Percentiles rank a stretch among this genome's conserved stretches.
Evolutionary conservation across 371 early-diverging fungal species (phyloP).

Genomic region (Sporodiniella umbellata): DNA sequence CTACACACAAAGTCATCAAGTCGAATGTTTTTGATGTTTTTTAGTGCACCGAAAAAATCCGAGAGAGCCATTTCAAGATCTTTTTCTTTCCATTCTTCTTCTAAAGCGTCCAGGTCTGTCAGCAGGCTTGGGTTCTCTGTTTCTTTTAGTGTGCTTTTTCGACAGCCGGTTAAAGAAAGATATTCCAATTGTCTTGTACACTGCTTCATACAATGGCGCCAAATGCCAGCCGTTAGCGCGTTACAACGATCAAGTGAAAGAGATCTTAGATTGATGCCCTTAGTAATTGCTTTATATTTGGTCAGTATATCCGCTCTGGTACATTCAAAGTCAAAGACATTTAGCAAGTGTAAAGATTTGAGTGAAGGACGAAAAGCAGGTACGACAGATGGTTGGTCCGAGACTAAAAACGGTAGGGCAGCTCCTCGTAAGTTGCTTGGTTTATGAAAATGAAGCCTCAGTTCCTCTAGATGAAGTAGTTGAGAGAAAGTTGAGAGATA

Average conservation of each 20-base stretch:
- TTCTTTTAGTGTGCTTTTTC: neutral
- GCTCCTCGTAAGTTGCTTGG: neutral
- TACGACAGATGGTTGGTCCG: too few species aligned
- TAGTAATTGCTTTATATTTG: constrained; percentile 8
- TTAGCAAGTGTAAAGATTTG: neutral
- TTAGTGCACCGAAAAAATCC: constrained; percentile 6
- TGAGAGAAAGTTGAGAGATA: constrained; percentile 1
- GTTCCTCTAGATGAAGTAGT: neutral
- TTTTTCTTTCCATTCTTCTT: neutral
- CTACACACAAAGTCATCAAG: constrained; percentile 13
- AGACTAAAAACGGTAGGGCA: neutral
- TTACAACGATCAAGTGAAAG: constrained; percentile 20
- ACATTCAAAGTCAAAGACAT: neutral
- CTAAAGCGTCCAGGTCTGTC: too few species aligned
- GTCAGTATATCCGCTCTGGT: neutral
- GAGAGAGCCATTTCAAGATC: constrained; percentile 7
- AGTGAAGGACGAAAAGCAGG: neutral
- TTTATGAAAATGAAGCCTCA: constrained; percentile 1
- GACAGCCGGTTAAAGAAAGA: constrained; percentile 19
- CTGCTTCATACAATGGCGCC: constrained; percentile 25
- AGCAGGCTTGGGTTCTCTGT: neutral
- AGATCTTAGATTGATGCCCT: neutral
- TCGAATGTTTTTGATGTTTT: neutral
- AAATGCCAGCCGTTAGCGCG: constrained; percentile 25
- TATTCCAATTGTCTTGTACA: constrained; percentile 10